phyloP scores from a whole-genome alignment of 345 rosid species.

The Camelina neglecta region DNA sequence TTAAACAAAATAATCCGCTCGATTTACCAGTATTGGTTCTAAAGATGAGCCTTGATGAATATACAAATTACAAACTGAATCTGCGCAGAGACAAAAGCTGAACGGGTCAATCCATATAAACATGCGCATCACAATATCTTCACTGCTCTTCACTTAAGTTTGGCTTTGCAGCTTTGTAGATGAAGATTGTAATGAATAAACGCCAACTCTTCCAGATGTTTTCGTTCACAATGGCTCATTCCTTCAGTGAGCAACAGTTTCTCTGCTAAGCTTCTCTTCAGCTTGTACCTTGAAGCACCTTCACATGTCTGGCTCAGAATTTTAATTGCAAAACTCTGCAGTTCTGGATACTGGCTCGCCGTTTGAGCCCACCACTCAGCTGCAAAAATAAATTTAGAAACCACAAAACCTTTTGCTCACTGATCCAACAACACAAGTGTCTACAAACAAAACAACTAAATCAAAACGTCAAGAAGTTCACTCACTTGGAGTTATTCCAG shows the following conservation, averaged over 20 bases:
- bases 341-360: constrained; percentile 57
- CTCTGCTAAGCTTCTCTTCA: constrained; percentile 57
- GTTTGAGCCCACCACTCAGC: constrained; percentile 65
- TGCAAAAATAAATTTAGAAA: constrained; percentile 37
- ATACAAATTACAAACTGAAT: constrained; percentile 26
- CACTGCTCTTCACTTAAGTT: constrained; percentile 13
- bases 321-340: constrained; percentile 61
- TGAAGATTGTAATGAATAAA: constrained; percentile 62
- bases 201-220: constrained; percentile 43
- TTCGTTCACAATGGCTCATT: constrained; percentile 40
- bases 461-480: constrained; percentile 11
- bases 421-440: background rate
- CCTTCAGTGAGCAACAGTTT: constrained; percentile 44
- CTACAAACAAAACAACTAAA: constrained; percentile 6
- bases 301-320: constrained; percentile 65
- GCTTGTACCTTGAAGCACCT: constrained; percentile 58
- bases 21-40: constrained; percentile 12
- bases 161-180: constrained; percentile 42
- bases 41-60: constrained; percentile 2
- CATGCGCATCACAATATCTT: constrained; percentile 20
- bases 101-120: constrained; percentile 23
- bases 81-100: constrained; percentile 3
- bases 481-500: constrained; percentile 54
- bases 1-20: constrained; percentile 39
- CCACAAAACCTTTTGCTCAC: background rate